A percentile compares a stretch with the other conserved stretches of the same genome.
phyloP scores from a whole-genome alignment of 768 basidiomycete species.

The Ephemerocybe angulata region DNA sequence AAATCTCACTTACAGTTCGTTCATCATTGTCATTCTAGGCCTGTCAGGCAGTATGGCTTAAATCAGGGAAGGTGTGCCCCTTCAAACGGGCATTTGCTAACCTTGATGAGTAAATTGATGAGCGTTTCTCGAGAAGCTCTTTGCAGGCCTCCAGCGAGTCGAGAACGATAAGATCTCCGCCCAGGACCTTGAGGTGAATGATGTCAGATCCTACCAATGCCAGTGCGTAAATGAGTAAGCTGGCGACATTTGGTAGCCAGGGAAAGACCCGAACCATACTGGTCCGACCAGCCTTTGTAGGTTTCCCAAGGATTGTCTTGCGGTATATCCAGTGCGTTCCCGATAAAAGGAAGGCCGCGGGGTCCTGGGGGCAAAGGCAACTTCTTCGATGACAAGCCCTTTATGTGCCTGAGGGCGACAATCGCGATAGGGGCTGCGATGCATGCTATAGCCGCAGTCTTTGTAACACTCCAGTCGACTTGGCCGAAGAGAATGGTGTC shows the following conservation, averaged over 20 bases:
- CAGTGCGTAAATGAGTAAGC: too few relatives aligned
- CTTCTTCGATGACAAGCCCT: too few relatives aligned
- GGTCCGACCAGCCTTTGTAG: conserved; percentile 6
- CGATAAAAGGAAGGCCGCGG: conserved; percentile 19
- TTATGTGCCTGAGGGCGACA: too few relatives aligned
- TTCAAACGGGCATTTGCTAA: too few relatives aligned
- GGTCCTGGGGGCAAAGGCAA: conserved; percentile 30
- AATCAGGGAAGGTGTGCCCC: too few relatives aligned
- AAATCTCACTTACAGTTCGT: background rate
- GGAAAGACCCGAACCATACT: background rate
- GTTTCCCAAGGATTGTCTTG: conserved; percentile 8
- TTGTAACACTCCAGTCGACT: too few relatives aligned
- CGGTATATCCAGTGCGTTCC: conserved; percentile 23
- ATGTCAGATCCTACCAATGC: conserved; percentile 7
- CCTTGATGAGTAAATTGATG: conserved; percentile 14
- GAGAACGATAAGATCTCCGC: conserved; percentile 9
- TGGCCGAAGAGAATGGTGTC: too few relatives aligned
- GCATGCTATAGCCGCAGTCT: too few relatives aligned
- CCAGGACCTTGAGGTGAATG: conserved; percentile 8
- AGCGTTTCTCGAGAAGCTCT: conserved; percentile 14
- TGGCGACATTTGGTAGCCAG: too few relatives aligned
- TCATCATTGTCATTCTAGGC: conserved; percentile 3
- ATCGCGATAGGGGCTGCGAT: too few relatives aligned
- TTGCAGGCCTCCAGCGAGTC: conserved; percentile 11
- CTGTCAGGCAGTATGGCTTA: conserved; percentile 19